phyloP scores from a whole-genome alignment of 169 alveolate genomes.

The Babesia ovata region DNA sequence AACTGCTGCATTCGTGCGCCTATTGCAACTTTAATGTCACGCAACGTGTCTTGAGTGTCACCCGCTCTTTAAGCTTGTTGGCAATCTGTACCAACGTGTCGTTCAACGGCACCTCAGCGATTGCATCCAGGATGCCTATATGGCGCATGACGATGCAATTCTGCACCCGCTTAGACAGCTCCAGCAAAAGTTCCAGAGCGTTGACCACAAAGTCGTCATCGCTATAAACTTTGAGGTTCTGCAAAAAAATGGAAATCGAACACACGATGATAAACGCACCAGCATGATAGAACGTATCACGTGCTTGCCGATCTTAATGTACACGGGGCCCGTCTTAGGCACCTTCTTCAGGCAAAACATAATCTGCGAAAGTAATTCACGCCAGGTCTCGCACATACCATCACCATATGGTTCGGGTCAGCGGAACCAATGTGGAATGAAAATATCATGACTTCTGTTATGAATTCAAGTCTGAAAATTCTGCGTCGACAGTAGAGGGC shows the following conservation, averaged over 20 bases:
- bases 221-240: conserved; percentile 26
- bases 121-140: conserved; percentile 12
- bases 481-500: no score
- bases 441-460: conserved; percentile 47
- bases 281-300: conserved; percentile 20
- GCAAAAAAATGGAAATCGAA: not conserved
- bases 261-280: not conserved
- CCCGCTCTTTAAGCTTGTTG: conserved; percentile 33
- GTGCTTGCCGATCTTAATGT: conserved; percentile 52
- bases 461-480: conserved; percentile 36
- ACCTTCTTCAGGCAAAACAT: conserved; percentile 56
- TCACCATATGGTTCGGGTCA: not conserved
- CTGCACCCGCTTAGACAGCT: conserved; percentile 38
- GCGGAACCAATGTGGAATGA: conserved; percentile 40
- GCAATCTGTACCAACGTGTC: conserved; percentile 58
- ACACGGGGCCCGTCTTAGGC: conserved; percentile 13
- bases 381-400: not conserved
- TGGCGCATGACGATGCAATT: conserved; percentile 55
- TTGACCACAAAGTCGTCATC: conserved; percentile 54
- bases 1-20: not conserved
- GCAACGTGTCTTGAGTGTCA: conserved; percentile 34
- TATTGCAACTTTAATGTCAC: not conserved
- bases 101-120: conserved; percentile 37
- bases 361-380: not conserved
- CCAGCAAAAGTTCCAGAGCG: conserved; percentile 44